Base-by-base conservation (phyloP, 108 stramenopile species). In the Mayamaea pseudoterrestris region DNA sequence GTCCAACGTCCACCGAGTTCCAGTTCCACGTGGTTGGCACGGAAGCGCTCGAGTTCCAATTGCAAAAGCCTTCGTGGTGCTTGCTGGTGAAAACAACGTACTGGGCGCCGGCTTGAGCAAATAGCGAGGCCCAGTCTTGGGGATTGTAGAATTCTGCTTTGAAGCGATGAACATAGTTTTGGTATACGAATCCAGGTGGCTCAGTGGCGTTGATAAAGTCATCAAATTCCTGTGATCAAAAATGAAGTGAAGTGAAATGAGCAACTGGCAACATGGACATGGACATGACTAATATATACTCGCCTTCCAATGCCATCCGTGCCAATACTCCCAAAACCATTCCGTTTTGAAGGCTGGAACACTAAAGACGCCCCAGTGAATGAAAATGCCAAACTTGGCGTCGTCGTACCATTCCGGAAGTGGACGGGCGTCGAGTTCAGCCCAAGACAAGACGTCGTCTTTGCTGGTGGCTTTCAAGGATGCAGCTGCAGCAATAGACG, bases 291-390 rank as follows among this genome's bases (percentile, higher is more conserved):
- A n/a, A n/a, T n/a, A n/a, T n/a, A n/a, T n/a, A n/a, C n/a, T n/a
- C n/a, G n/a, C n/a, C n/a, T n/a, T n/a, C n/a, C n/a, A n/a, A n/a
- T n/a, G n/a, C n/a, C n/a, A n/a, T n/a, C n/a, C n/a, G n/a, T 50
- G 40, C 65, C 64, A 71, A 12, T 22, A 32, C n/a, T 49, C 2
- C 60, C 69, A 61, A 36, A 71, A 71, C 70, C 70, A 71, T 43
- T 71, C 70, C 7, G 39, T 29, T 28, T 49, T 44, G 18, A 28
- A 71, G 31, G 70, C 27, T 14, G 70, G 70, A 28, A 71, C 70
- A 6, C 55, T 58, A 36, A 71, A 71, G 36, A 71, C 70, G 30
- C 70, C 69, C 68, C 68, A 69, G 37, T 69, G 68, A 35, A 69
- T 57, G 31, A 69, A 69, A 18, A 69, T 63, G 8, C 68, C 68